phyloP scores from a whole-genome alignment of 176 grass and related monocot species.

The Ensete ventricosum region DNA sequence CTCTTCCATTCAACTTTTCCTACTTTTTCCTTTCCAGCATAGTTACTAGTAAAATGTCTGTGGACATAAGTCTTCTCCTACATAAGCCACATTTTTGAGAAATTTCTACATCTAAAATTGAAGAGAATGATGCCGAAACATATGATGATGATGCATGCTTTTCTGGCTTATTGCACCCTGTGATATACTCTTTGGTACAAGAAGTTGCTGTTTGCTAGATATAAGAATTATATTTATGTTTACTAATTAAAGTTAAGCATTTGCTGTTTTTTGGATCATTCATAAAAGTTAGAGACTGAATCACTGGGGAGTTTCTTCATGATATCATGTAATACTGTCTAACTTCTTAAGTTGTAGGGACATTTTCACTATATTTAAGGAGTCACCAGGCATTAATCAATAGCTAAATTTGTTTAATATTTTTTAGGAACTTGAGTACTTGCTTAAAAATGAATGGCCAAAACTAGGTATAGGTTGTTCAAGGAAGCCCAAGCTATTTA shows the following conservation, averaged over 20 bases:
- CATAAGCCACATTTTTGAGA: neutral
- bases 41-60: too few species aligned
- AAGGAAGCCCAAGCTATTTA: too few species aligned
- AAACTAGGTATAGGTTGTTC: too few species aligned
- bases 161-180: neutral
- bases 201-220: neutral
- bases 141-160: neutral
- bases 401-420: neutral
- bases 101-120: neutral
- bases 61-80: too few species aligned
- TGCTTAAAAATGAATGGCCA: neutral
- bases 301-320: neutral
- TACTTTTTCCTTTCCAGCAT: too few species aligned
- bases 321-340: neutral
- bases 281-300: neutral
- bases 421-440: neutral
- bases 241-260: neutral
- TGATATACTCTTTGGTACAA: neutral
- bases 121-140: neutral
- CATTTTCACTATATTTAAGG: neutral
- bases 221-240: neutral
- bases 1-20: neutral
- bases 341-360: neutral
- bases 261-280: neutral
- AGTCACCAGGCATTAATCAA: neutral